Conservation (phyloP, 441 rosid species). For the Pelargonium cotyledonis region DNA sequence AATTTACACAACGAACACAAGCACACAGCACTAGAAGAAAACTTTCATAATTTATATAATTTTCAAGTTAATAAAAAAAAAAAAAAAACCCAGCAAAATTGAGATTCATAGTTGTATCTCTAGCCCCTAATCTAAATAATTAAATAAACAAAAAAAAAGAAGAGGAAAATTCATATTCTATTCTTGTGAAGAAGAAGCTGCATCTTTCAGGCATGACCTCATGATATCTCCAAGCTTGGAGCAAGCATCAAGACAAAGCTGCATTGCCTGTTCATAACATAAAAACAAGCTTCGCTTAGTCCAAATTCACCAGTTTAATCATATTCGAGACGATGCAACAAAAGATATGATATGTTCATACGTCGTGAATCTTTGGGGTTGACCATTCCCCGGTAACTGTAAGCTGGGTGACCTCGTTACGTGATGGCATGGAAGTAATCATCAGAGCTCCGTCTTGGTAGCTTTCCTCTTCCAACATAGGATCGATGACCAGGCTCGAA, state of each 20-base stretch:
- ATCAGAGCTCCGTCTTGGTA: constrained; percentile 67
- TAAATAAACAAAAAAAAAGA: neutral
- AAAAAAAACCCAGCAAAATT: neutral
- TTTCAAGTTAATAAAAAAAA: neutral
- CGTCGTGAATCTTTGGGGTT: constrained; percentile 61
- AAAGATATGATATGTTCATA: constrained; percentile 15
- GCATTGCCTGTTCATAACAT: constrained; percentile 51
- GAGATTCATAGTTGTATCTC: neutral
- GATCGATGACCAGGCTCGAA: constrained; percentile 61
- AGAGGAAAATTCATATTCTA: constrained; percentile 19
- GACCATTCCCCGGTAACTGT: constrained; percentile 74
- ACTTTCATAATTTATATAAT: neutral
- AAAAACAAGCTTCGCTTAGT: neutral
- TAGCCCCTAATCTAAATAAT: neutral
- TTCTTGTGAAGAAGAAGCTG: constrained; percentile 46
- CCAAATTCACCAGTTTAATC: neutral
- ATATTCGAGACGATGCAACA: neutral
- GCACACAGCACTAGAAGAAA: neutral
- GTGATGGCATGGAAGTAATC: constrained; percentile 76
- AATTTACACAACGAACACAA: neutral
- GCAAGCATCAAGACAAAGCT: constrained; percentile 72
- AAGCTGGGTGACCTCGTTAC: constrained; percentile 68
- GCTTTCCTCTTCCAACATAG: constrained; percentile 64
- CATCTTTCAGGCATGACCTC: constrained; percentile 64
- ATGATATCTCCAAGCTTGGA: constrained; percentile 64